Evolutionary conservation across 495 filamentous ascomycete species (phyloP).

Genomic region (Xylaria bambusicola): DNA sequence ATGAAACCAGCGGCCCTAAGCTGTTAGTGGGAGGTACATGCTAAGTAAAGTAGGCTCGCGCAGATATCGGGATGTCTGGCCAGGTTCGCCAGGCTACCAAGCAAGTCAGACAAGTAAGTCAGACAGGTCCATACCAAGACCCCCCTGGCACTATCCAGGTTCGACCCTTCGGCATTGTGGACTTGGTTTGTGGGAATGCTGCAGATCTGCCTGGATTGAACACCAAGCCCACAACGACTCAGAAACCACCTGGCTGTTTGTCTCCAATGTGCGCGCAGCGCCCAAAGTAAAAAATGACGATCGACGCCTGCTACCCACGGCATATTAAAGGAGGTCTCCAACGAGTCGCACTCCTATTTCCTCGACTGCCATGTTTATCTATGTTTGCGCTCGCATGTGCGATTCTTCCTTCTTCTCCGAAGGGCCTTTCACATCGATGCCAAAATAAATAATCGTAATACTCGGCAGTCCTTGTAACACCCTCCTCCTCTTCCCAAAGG

Average conservation of each 20-base stretch:
- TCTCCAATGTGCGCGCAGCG: conserved; percentile 4
- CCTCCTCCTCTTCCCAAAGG: conserved; percentile 17
- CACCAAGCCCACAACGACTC: conserved; percentile 11
- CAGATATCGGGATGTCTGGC: no score
- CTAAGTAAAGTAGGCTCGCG: no score
- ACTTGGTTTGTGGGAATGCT: conserved; percentile 10
- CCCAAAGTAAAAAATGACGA: conserved; percentile 16
- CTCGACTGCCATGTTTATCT: conserved; percentile 8
- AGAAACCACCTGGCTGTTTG: conserved; percentile 9
- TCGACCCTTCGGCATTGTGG: background rate
- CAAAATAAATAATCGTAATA: conserved; percentile 16
- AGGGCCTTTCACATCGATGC: conserved; percentile 3
- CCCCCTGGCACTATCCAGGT: conserved; percentile 6
- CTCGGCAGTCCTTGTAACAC: background rate
- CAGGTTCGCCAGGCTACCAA: no score
- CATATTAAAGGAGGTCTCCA: conserved; percentile 21
- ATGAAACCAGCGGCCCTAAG: conserved; percentile 16
- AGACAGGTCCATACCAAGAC: conserved; percentile 10
- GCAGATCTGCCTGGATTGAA: conserved; percentile 9
- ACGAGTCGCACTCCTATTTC: conserved; percentile 7
- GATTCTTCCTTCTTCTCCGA: conserved; percentile 11
- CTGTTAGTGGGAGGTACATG: conserved; percentile 13
- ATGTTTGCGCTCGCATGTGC: conserved; percentile 6
- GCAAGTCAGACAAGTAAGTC: conserved; percentile 11
- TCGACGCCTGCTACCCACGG: conserved; percentile 14